Conservation (phyloP, 148 eudicot species). For the Rhododendron griersonianum region DNA sequence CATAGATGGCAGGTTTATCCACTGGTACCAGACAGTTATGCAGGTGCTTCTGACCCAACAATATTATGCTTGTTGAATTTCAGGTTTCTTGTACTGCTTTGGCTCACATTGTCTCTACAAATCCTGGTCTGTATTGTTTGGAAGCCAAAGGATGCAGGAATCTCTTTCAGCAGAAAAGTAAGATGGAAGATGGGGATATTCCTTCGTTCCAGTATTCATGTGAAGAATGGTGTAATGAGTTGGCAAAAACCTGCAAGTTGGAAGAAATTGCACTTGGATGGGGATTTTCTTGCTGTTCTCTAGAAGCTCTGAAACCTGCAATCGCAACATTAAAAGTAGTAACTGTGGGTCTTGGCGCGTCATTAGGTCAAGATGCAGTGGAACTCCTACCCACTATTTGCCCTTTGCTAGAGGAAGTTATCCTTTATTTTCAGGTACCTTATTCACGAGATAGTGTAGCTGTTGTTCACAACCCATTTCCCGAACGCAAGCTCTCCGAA, state of each 20-base stretch:
- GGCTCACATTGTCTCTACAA: conserved; percentile 38
- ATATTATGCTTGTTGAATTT: conserved; percentile 15
- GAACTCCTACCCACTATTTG: conserved; percentile 44
- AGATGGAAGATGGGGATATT: conserved; percentile 15
- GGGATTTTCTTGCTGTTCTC: conserved; percentile 65
- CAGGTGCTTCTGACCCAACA: conserved; percentile 13
- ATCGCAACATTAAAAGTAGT: conserved; percentile 43
- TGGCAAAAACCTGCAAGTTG: conserved; percentile 56
- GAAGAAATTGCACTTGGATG: conserved; percentile 73
- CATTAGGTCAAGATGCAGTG: conserved; percentile 64
- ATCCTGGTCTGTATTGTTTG: conserved; percentile 51
- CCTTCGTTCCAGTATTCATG: conserved; percentile 11
- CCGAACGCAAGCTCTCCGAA: background rate
- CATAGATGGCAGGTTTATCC: background rate
- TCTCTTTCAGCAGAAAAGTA: conserved; percentile 26
- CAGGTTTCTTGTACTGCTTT: conserved; percentile 71
- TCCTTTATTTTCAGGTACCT: conserved; percentile 76
- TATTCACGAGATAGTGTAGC: background rate
- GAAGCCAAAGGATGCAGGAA: conserved; percentile 64
- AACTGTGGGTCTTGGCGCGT: conserved; percentile 77
- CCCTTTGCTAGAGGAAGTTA: conserved; percentile 62
- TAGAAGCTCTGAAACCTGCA: conserved; percentile 50
- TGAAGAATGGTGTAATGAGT: conserved; percentile 33
- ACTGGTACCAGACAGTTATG: background rate
- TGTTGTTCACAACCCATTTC: background rate